Evolutionary conservation across 148 eudicot genomes (phyloP).

Genomic region (Fagopyrum esculentum): DNA sequence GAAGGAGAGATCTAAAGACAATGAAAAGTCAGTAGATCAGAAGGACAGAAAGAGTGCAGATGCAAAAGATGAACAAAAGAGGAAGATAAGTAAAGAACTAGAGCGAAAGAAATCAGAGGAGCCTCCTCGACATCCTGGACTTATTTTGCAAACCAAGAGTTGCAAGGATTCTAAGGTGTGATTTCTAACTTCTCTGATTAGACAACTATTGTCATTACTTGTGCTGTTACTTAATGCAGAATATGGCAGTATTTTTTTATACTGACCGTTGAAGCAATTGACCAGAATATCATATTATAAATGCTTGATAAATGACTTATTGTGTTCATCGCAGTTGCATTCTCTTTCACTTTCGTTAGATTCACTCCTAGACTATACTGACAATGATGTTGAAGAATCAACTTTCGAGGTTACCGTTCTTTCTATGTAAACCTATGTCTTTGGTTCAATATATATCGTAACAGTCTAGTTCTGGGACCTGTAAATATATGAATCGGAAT

Average conservation of each 20-base stretch:
- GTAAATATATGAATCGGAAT: background rate
- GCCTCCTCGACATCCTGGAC: constrained; percentile 82
- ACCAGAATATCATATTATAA: background rate
- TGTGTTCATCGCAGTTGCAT: constrained; percentile 51
- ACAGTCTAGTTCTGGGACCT: background rate
- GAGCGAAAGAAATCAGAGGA: constrained; percentile 68
- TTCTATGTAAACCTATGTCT: background rate
- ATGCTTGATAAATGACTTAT: background rate
- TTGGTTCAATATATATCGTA: background rate
- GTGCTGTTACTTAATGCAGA: background rate
- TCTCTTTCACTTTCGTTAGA: constrained; percentile 87
- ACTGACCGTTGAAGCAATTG: background rate
- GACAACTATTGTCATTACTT: background rate
- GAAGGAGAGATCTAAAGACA: constrained; percentile 43
- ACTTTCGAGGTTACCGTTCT: constrained; percentile 69
- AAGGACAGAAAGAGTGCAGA: constrained; percentile 53
- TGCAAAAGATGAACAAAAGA: constrained; percentile 45
- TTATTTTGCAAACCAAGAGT: constrained; percentile 63
- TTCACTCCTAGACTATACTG: constrained; percentile 81
- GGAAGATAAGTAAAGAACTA: constrained; percentile 43
- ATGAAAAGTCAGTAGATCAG: constrained; percentile 35
- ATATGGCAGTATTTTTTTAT: background rate
- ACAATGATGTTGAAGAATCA: constrained; percentile 78
- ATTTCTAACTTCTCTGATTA: constrained; percentile 14
- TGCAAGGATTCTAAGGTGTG: constrained; percentile 55